Base-by-base conservation (phyloP, 2,329 filamentous ascomycete species). In the Botryotinia calthae region DNA sequence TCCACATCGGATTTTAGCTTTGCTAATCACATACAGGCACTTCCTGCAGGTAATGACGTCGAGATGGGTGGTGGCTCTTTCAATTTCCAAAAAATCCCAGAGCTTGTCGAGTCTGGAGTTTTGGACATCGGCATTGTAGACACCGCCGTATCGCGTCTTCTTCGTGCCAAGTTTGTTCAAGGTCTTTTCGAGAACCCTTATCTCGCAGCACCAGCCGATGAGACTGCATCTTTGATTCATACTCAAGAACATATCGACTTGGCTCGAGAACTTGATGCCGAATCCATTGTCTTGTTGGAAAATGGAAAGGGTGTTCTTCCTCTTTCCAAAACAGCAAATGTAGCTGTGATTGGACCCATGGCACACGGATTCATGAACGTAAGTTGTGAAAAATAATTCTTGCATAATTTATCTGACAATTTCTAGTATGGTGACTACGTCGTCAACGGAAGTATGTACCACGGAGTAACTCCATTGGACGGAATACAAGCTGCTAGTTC, bases 271-370 rank as follows among this genome's bases (percentile, higher is more conserved):
- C 87, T 98, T 34, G 94, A 93, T 9, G 90, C 90, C 0, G 93
- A 97, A 79, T 93, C 92, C 22, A 93, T 91, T 20, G 91, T 95
- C 0, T 80, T 97, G 71, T 86, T 98, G 56, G 97, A 97, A 83
- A 97, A 98, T 75, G 84, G 86, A 8, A 85, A 87, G 51, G 82
- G 85, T 28, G 82, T 92, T 4, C 84, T 94, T 10, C 92, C 92
- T 1, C 83, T 94, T 40, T 82, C 85, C 75, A 92, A 91, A 79
- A 85, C 87, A 12, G 90, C 89, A n/a, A 89, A 87, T 25, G 85
- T 93, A 73, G 91, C 91, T 7, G 89, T 94, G 25, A 92, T 94
- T 77, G 92, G 92, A 0, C 91, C 91, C 2, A 93, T 94, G 88
- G 91, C 89, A 1, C 87, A 91, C 76, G 89, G 88, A 0, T 91